These are phyloP conservation scores for Schwanniomyces etchellsii DNA, from an alignment of 1,139 yeast species.

Conservation along the genomic window DNA sequence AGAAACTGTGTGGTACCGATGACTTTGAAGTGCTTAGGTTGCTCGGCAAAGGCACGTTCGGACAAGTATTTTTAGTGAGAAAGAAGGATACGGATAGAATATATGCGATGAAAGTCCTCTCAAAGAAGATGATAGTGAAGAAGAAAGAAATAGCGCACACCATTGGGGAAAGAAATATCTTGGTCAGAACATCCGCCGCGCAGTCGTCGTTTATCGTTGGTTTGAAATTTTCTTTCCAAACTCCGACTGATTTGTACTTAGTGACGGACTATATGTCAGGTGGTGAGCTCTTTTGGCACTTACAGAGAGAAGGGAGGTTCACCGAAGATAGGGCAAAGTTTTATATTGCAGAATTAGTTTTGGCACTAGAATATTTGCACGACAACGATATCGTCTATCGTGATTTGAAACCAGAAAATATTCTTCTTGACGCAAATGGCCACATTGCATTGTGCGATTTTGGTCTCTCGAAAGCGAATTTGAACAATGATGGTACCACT, in stretches of 20 bases:
- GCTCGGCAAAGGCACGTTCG: slow-evolving; percentile 95
- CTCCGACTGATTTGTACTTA: slow-evolving; percentile 82
- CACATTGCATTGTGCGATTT: slow-evolving; percentile 96
- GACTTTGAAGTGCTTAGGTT: slow-evolving; percentile 88
- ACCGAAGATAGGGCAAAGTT: slow-evolving; percentile 90
- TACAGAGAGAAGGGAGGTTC: slow-evolving; percentile 93
- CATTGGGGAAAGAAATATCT: slow-evolving; percentile 89
- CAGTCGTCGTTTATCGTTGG: slow-evolving; percentile 91
- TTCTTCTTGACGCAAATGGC: slow-evolving; percentile 90
- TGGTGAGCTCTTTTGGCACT: slow-evolving; percentile 96
- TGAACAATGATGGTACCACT: slow-evolving; percentile 84
- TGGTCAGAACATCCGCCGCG: slow-evolving; percentile 81
- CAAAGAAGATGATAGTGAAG: slow-evolving; percentile 90
- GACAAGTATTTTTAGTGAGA: slow-evolving; percentile 93
- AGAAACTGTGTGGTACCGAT: slow-evolving; percentile 82
- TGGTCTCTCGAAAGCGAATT: slow-evolving; percentile 90
- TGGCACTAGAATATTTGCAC: slow-evolving; percentile 88
- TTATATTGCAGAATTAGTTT: slow-evolving; percentile 89
- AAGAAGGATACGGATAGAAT: slow-evolving; percentile 84
- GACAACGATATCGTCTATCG: slow-evolving; percentile 91
- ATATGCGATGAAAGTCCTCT: slow-evolving; percentile 94
- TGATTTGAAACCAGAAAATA: slow-evolving; percentile 93
- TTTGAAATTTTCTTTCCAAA: slow-evolving; percentile 90
- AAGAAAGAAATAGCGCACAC: slow-evolving; percentile 98
- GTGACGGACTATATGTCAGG: slow-evolving; percentile 98